These are phyloP conservation scores for Fusarium protoensiforme DNA, from an alignment of 2,329 filamentous ascomycete genomes.

Conservation along the genomic window DNA sequence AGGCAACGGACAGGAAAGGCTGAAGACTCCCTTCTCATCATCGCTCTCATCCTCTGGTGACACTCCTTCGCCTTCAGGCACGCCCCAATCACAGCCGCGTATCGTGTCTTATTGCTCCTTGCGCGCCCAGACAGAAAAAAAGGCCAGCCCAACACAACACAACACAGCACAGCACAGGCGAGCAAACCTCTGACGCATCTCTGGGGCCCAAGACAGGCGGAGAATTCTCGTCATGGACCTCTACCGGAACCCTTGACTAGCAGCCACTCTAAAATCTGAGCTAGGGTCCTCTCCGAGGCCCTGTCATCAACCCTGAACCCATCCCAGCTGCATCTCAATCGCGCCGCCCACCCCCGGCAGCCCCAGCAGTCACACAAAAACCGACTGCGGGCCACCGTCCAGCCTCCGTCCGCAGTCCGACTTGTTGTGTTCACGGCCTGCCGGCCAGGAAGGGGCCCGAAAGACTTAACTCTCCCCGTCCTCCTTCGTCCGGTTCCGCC, in stretches of 20 bases:
- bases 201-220: slow-evolving; percentile 45
- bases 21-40: slow-evolving; percentile 29
- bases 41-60: slow-evolving; percentile 16
- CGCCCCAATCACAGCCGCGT: slow-evolving; percentile 33
- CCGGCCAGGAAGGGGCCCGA: slow-evolving; percentile 41
- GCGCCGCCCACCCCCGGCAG: slow-evolving; percentile 50
- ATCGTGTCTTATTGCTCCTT: slow-evolving; percentile 43
- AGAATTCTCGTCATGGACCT: slow-evolving; percentile 51
- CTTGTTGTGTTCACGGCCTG: slow-evolving; percentile 45
- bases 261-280: slow-evolving; percentile 51
- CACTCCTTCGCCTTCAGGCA: slow-evolving; percentile 29
- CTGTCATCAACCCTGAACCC: slow-evolving; percentile 53
- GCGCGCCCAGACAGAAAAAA: not conserved
- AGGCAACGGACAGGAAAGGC: slow-evolving; percentile 34
- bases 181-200: slow-evolving; percentile 31
- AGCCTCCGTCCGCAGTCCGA: slow-evolving; percentile 46
- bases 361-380: slow-evolving; percentile 63
- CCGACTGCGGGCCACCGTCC: slow-evolving; percentile 56
- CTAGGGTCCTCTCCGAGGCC: slow-evolving; percentile 50
- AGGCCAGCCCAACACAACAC: not conserved
- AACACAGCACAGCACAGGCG: slow-evolving; percentile 24
- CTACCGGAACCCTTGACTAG: slow-evolving; percentile 51
- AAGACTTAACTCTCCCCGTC: slow-evolving; percentile 36
- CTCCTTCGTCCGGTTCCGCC: slow-evolving; percentile 42
- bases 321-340: slow-evolving; percentile 57